phyloP scores from a whole-genome alignment of 1,284 basidiomycete species.

The Thelephora terrestris region DNA sequence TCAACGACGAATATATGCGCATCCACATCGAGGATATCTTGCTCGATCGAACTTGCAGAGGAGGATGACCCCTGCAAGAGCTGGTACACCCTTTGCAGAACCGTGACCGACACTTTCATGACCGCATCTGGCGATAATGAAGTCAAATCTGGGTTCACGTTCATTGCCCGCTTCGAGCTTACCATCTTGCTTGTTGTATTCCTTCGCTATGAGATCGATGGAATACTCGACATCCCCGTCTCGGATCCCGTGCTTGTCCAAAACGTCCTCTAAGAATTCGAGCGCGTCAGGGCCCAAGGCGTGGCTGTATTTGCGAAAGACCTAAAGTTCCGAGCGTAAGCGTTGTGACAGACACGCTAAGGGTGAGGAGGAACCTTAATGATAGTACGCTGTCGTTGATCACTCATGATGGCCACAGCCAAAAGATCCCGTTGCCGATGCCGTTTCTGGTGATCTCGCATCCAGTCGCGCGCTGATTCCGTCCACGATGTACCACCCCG shows the following conservation, averaged over 20 bases:
- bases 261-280: slow-evolving; percentile 56
- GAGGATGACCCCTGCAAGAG: slow-evolving; percentile 66
- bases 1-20: slow-evolving; percentile 80
- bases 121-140: slow-evolving; percentile 42
- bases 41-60: slow-evolving; percentile 37
- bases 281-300: slow-evolving; percentile 70
- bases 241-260: slow-evolving; percentile 55
- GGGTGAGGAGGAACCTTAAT: slow-evolving; percentile 40
- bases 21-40: slow-evolving; percentile 73
- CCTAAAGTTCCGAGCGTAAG: slow-evolving; percentile 29
- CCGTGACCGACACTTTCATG: slow-evolving; percentile 69
- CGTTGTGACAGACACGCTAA: background rate
- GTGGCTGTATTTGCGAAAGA: slow-evolving; percentile 76
- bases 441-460: background rate
- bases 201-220: slow-evolving; percentile 75
- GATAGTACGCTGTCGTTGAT: slow-evolving; percentile 44
- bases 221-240: slow-evolving; percentile 72
- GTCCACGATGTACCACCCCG: slow-evolving; percentile 45
- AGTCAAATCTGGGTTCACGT: slow-evolving; percentile 4
- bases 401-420: slow-evolving; percentile 24
- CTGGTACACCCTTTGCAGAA: slow-evolving; percentile 77
- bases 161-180: slow-evolving; percentile 11
- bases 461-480: background rate
- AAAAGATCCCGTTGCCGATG: background rate
- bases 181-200: slow-evolving; percentile 92